Evolutionary conservation across 495 filamentous ascomycete species (phyloP).

Genomic region (Bombardia bombarda): DNA sequence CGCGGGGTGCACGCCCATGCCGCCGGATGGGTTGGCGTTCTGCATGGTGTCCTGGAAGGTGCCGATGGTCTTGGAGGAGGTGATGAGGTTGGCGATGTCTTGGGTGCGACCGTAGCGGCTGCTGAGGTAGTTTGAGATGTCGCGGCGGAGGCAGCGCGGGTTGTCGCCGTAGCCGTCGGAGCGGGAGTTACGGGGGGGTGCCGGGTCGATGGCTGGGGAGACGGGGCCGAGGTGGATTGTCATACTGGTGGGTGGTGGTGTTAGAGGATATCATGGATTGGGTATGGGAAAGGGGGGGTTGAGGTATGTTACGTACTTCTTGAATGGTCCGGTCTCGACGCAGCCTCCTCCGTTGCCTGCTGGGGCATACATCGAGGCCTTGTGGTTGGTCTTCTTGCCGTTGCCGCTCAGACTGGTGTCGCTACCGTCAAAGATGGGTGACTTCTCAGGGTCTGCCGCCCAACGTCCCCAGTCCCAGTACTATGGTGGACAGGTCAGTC

Average conservation of each 20-base stretch:
- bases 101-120: conserved; percentile 39
- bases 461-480: conserved; percentile 62
- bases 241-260: conserved; percentile 26
- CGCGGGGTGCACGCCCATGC: conserved; percentile 31
- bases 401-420: conserved; percentile 55
- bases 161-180: conserved; percentile 38
- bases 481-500: not conserved
- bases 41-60: conserved; percentile 39
- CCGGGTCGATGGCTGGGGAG: conserved; percentile 25
- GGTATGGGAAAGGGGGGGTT: not conserved
- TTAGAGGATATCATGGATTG: not conserved
- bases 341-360: conserved; percentile 63
- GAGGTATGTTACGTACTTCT: conserved; percentile 16
- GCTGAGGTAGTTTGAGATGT: conserved; percentile 46
- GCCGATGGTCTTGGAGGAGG: conserved; percentile 32
- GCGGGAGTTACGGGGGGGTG: conserved; percentile 26
- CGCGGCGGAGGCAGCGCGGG: conserved; percentile 58
- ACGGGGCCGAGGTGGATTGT: conserved; percentile 47
- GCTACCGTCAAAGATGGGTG: conserved; percentile 58
- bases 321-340: conserved; percentile 52
- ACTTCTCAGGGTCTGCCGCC: conserved; percentile 41
- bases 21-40: conserved; percentile 8
- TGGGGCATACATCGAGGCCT: conserved; percentile 23
- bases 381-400: conserved; percentile 36
- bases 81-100: conserved; percentile 41